Evolutionary conservation across 345 rosid genomes (phyloP).

Genomic region (Eucalyptus polybractea): DNA sequence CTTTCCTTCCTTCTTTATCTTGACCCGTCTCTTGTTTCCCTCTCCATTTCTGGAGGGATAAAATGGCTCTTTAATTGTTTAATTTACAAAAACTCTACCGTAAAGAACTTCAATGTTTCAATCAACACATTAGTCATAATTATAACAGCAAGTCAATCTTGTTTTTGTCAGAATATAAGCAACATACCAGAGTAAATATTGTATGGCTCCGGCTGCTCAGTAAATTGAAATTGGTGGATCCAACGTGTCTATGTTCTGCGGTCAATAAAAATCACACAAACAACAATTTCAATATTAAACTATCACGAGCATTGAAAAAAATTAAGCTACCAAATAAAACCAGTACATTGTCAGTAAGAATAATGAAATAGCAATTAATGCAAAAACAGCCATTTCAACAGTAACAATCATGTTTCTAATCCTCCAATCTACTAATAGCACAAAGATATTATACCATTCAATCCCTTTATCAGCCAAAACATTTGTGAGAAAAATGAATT

Average conservation of each 20-base stretch:
- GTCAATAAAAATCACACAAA: constrained; percentile 1
- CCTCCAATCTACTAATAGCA: background rate
- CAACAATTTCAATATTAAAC: background rate
- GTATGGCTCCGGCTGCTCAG: constrained; percentile 99
- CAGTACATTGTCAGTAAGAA: background rate
- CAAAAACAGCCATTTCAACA: background rate
- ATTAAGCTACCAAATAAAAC: background rate
- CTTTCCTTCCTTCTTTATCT: background rate
- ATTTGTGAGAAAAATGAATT: background rate
- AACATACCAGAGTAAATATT: constrained; percentile 88
- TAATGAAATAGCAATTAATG: background rate
- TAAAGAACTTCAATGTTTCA: background rate
- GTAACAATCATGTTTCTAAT: background rate
- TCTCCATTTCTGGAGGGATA: background rate
- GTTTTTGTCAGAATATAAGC: background rate
- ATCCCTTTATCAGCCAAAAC: background rate
- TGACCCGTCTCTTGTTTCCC: background rate
- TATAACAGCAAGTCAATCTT: background rate
- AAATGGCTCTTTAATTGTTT: background rate
- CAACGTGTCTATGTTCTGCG: constrained; percentile 97
- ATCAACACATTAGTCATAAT: background rate
- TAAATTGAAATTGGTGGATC: constrained; percentile 94
- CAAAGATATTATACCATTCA: background rate
- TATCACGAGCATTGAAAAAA: background rate
- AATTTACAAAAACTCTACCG: background rate